Conservation (phyloP, 2,329 filamentous ascomycete genomes). For the Exophiala sp. region DNA sequence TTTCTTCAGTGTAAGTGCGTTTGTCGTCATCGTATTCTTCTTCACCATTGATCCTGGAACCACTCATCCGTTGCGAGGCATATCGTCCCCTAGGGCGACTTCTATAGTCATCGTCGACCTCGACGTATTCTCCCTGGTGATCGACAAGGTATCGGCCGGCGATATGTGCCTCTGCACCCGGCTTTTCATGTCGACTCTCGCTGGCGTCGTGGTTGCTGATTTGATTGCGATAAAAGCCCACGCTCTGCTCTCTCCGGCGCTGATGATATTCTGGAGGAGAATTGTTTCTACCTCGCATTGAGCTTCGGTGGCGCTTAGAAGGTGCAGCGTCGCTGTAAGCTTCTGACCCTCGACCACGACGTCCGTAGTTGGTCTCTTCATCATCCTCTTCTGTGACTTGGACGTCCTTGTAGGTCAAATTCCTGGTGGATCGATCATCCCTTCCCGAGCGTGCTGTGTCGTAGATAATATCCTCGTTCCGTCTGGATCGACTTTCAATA, state of each 20-base stretch:
- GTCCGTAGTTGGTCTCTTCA: conserved; percentile 16
- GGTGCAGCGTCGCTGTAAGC: conserved; percentile 11
- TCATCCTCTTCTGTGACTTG: conserved; percentile 20
- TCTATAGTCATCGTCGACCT: conserved; percentile 24
- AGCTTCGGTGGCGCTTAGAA: conserved; percentile 8
- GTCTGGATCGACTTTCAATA: not conserved
- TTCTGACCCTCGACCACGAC: conserved; percentile 8
- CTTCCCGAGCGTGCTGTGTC: conserved; percentile 1
- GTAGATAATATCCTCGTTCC: conserved; percentile 14
- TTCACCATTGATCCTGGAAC: conserved; percentile 26
- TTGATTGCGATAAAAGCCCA: conserved; percentile 22
- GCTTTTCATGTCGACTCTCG: conserved; percentile 24
- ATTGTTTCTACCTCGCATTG: conserved; percentile 18
- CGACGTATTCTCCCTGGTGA: not conserved
- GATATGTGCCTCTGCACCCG: conserved; percentile 23
- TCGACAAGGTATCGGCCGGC: conserved; percentile 20
- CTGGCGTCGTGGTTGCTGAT: conserved; percentile 23
- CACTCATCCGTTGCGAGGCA: conserved; percentile 24
- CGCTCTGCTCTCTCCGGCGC: conserved; percentile 14
- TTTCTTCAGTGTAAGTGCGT: conserved; percentile 20
- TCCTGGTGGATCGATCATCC: conserved; percentile 8
- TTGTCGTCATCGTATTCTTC: conserved; percentile 29
- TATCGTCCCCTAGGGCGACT: conserved; percentile 33
- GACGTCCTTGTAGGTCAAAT: conserved; percentile 18
- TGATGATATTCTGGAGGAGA: conserved; percentile 10